Evolutionary conservation across 257 asterid genomes (phyloP).

Genomic region (Coffea canephora): DNA sequence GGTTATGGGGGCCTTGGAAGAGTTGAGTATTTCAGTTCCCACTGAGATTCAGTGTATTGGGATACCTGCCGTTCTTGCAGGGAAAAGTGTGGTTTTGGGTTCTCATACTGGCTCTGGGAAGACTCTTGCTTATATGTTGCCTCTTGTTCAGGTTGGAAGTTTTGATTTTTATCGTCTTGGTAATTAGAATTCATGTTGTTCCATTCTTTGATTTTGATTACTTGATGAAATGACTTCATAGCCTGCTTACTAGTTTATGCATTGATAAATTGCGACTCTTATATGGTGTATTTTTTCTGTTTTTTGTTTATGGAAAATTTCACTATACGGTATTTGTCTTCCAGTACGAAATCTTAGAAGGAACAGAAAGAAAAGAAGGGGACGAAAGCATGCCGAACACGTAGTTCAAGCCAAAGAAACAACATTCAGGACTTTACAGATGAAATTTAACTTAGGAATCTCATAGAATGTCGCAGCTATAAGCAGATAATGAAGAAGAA

Average conservation of each 20-base stretch:
- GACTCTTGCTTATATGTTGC: slow-evolving; percentile 93
- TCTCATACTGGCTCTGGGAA: slow-evolving; percentile 99
- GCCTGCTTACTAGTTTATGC: not conserved
- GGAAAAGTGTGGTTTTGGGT: slow-evolving; percentile 83
- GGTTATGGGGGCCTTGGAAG: slow-evolving; percentile 68
- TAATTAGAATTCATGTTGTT: not conserved
- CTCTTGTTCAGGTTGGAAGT: slow-evolving; percentile 73
- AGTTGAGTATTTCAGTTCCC: slow-evolving; percentile 78
- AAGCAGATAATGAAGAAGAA: no score
- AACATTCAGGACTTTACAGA: not conserved
- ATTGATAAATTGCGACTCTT: not conserved
- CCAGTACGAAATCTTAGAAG: no score
- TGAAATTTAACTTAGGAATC: not conserved
- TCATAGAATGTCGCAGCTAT: no score
- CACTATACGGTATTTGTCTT: no score
- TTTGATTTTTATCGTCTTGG: not conserved
- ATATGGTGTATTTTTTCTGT: no score
- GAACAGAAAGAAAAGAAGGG: no score
- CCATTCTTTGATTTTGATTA: not conserved
- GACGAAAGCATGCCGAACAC: not conserved
- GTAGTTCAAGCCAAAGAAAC: not conserved
- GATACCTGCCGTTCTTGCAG: slow-evolving; percentile 70
- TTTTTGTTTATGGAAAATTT: no score
- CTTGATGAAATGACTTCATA: not conserved
- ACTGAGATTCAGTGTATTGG: slow-evolving; percentile 96